These are phyloP conservation scores for Podaxis sp. DNA, from an alignment of 768 basidiomycete species.

Conservation along the genomic window DNA sequence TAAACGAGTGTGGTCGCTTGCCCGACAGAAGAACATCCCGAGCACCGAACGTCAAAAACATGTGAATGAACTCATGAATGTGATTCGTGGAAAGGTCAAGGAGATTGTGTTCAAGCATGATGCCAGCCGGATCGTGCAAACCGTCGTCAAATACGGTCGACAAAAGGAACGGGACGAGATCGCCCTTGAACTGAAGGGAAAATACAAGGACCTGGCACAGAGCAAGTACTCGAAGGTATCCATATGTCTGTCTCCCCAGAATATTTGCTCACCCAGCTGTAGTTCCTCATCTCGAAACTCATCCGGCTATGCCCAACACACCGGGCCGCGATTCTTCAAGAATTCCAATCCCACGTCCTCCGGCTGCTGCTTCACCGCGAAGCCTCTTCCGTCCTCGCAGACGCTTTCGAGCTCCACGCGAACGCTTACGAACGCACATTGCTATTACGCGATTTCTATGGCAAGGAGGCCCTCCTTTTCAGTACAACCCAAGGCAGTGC, in stretches of 20 bases:
- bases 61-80: slow-evolving; percentile 68
- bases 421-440: slow-evolving; percentile 83
- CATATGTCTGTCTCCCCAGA: not conserved
- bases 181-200: slow-evolving; percentile 79
- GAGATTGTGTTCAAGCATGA: slow-evolving; percentile 92
- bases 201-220: slow-evolving; percentile 74
- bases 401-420: slow-evolving; percentile 84
- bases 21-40: slow-evolving; percentile 68
- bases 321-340: slow-evolving; percentile 70
- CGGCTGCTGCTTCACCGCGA: slow-evolving; percentile 82
- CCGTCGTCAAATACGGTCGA: slow-evolving; percentile 77
- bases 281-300: slow-evolving; percentile 84
- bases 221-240: slow-evolving; percentile 88
- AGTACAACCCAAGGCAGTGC: slow-evolving; percentile 50
- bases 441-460: slow-evolving; percentile 85
- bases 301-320: slow-evolving; percentile 73
- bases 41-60: slow-evolving; percentile 73
- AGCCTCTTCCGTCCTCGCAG: slow-evolving; percentile 79
- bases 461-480: slow-evolving; percentile 82
- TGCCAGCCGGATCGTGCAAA: slow-evolving; percentile 83
- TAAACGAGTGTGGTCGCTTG: slow-evolving; percentile 75
- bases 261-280: slow-evolving; percentile 2
- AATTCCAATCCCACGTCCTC: slow-evolving; percentile 76
- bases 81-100: slow-evolving; percentile 77
- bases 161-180: slow-evolving; percentile 77